Evolutionary conservation across 2,329 filamentous ascomycete species (phyloP).

Genomic region (Dryadomyces quercivorus): DNA sequence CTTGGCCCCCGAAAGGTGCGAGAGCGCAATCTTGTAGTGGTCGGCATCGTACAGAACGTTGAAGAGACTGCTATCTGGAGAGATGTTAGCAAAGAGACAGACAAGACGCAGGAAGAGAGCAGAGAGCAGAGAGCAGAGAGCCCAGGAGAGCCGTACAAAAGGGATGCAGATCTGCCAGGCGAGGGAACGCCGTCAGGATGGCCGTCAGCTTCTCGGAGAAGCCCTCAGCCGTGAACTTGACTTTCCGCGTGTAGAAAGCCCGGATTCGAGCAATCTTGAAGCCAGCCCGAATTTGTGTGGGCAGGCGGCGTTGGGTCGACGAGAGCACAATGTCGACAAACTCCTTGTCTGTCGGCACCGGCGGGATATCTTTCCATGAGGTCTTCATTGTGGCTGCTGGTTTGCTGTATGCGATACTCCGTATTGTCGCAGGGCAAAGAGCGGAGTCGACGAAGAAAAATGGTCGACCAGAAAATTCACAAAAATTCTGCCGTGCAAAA

Average conservation of each 20-base stretch:
- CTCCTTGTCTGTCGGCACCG: slow-evolving; percentile 84
- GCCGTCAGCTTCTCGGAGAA: slow-evolving; percentile 80
- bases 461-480: background rate
- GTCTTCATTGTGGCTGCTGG: slow-evolving; percentile 11
- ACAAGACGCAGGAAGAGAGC: slow-evolving; percentile 25
- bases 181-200: slow-evolving; percentile 87
- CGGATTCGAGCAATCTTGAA: slow-evolving; percentile 95
- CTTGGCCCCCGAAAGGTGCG: slow-evolving; percentile 91
- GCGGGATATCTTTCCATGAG: slow-evolving; percentile 60
- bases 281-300: slow-evolving; percentile 79
- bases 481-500: slow-evolving; percentile 5
- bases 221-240: slow-evolving; percentile 87
- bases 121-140: slow-evolving; percentile 41
- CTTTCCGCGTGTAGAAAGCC: slow-evolving; percentile 89
- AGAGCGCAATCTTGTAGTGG: slow-evolving; percentile 93
- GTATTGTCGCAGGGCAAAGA: background rate
- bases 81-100: background rate
- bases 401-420: background rate
- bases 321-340: slow-evolving; percentile 96
- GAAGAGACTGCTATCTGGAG: slow-evolving; percentile 55
- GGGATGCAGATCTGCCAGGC: slow-evolving; percentile 86
- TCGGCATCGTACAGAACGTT: slow-evolving; percentile 98
- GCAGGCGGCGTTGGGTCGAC: slow-evolving; percentile 81
- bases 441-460: background rate
- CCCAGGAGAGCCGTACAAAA: slow-evolving; percentile 50